Evolutionary conservation across 352 stramenopile species (phyloP).

Genomic region (Phytophthora sansomeana): DNA sequence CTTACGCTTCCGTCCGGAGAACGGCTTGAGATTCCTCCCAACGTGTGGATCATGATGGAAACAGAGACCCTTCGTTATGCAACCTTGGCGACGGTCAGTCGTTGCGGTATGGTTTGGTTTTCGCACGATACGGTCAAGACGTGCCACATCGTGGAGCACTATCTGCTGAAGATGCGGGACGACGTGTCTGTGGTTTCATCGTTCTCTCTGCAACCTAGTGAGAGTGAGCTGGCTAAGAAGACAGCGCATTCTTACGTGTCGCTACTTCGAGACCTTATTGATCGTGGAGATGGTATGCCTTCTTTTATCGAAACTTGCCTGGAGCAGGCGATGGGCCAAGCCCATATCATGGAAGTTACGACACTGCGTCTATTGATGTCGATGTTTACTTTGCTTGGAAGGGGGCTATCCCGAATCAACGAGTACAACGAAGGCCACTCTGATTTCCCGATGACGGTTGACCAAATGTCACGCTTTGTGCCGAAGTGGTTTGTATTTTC

Average conservation of each 20-base stretch:
- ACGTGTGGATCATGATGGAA: slow-evolving; percentile 99
- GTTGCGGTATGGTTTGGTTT: slow-evolving; percentile 99
- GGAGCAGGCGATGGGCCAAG: slow-evolving; percentile 91
- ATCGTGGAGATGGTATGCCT: slow-evolving; percentile 54
- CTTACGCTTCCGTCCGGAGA: slow-evolving; percentile 99
- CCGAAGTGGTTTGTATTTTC: slow-evolving; percentile 98
- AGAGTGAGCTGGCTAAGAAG: slow-evolving; percentile 71
- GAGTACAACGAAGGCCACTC: slow-evolving; percentile 99
- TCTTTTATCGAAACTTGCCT: slow-evolving; percentile 94
- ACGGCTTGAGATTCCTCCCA: slow-evolving; percentile 96
- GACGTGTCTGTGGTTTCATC: slow-evolving; percentile 69
- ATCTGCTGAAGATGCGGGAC: slow-evolving; percentile 76
- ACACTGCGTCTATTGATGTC: slow-evolving; percentile 95
- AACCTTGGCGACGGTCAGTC: slow-evolving; percentile 99
- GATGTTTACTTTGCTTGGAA: slow-evolving; percentile 96
- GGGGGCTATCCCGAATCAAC: slow-evolving; percentile 94
- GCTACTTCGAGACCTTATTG: slow-evolving; percentile 66
- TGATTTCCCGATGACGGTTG: slow-evolving; percentile 97
- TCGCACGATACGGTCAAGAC: slow-evolving; percentile 96
- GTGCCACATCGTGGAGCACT: slow-evolving; percentile 91
- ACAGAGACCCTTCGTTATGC: slow-evolving; percentile 99
- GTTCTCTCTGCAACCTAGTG: slow-evolving; percentile 72
- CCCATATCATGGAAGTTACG: slow-evolving; percentile 98
- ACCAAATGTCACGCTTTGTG: slow-evolving; percentile 97
- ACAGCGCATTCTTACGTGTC: slow-evolving; percentile 75